These are phyloP conservation scores for Ophiostoma tasmaniense DNA, from an alignment of 2,329 filamentous ascomycete genomes.

Conservation along the genomic window DNA sequence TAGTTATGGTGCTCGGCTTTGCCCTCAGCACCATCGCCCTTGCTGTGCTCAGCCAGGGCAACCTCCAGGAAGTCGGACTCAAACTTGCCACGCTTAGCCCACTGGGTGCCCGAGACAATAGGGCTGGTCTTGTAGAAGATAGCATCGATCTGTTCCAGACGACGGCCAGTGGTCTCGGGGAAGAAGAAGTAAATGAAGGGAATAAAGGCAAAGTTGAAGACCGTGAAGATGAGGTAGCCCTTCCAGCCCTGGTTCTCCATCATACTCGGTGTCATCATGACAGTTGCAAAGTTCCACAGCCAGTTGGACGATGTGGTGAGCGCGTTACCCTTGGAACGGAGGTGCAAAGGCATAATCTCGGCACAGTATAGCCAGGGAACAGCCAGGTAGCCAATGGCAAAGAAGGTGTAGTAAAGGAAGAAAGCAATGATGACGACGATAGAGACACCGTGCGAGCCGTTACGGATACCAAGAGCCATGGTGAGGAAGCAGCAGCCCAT, in stretches of 20 bases:
- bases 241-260: conserved; percentile 42
- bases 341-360: conserved; percentile 16
- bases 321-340: conserved; percentile 13
- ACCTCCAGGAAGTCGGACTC: neutral
- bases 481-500: conserved; percentile 1
- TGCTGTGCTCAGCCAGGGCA: neutral
- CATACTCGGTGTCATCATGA: conserved; percentile 38
- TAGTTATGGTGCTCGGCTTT: neutral
- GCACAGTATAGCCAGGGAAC: conserved; percentile 28
- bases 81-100: neutral
- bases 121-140: conserved; percentile 32
- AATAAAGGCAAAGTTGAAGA: conserved; percentile 23
- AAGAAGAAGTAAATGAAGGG: conserved; percentile 45
- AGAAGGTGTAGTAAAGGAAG: conserved; percentile 24
- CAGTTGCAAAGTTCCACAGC: conserved; percentile 41
- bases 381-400: conserved; percentile 41
- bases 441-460: conserved; percentile 15
- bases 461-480: conserved; percentile 16
- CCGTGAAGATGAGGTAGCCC: conserved; percentile 40
- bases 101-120: conserved; percentile 10
- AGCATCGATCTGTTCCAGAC: conserved; percentile 60
- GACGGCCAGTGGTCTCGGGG: conserved; percentile 45
- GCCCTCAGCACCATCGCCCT: neutral
- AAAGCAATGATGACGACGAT: conserved; percentile 17
- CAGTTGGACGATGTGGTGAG: conserved; percentile 39